Evolutionary conservation across 768 basidiomycete genomes (phyloP).

Genomic region (Amanita rimosa): DNA sequence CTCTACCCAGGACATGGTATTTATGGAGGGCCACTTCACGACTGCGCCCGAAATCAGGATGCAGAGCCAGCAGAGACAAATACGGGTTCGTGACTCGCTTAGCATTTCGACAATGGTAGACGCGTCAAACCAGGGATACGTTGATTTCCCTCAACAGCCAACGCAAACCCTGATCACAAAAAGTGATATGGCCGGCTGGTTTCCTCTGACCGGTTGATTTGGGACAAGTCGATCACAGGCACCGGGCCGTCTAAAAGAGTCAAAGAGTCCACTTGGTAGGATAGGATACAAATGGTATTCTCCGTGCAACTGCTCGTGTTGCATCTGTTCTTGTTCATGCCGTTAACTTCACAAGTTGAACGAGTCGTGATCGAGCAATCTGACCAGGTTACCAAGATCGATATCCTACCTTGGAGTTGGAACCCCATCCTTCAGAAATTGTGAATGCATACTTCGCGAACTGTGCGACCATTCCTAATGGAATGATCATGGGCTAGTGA

Average conservation of each 20-base stretch:
- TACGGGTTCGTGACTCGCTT: background rate
- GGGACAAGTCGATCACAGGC: background rate
- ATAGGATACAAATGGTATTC: background rate
- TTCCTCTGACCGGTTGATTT: background rate
- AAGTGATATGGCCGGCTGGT: background rate
- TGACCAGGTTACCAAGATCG: background rate
- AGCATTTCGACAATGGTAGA: background rate
- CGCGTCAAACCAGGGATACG: background rate
- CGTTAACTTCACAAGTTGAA: too few relatives aligned
- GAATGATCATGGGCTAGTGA: background rate
- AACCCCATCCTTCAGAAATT: background rate
- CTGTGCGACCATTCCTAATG: background rate
- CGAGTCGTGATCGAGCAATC: background rate
- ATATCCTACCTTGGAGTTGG: background rate
- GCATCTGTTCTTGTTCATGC: too few relatives aligned
- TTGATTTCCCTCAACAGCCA: background rate
- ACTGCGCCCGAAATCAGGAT: background rate
- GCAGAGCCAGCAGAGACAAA: too few relatives aligned
- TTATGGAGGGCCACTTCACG: background rate
- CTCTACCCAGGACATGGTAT: background rate
- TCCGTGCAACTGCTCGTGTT: background rate
- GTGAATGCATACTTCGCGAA: background rate
- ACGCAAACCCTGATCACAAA: background rate
- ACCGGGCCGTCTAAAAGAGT: background rate
- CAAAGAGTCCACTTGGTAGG: background rate